Percentiles rank a stretch among this genome's conserved stretches.
These are phyloP conservation scores for Fraxinus baroniana DNA, from an alignment of 305 asterid genomes.

Conservation along the genomic window DNA sequence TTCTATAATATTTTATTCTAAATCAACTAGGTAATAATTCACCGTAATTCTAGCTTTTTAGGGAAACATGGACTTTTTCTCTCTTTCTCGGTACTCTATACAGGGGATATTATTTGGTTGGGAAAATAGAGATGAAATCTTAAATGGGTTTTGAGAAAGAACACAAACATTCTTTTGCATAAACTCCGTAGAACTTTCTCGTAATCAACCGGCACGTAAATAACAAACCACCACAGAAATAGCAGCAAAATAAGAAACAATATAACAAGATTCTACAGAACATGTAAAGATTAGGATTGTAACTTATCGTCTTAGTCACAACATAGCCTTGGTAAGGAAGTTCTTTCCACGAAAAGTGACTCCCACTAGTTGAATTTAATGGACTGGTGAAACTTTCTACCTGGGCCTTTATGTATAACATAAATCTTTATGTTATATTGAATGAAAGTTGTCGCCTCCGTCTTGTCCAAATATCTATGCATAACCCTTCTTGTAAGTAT, in stretches of 20 bases:
- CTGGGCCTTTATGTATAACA: neutral
- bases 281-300: neutral
- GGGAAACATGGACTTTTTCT: neutral
- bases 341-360: neutral
- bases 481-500: neutral
- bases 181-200: neutral
- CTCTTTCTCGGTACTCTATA: neutral
- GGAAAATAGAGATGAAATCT: neutral
- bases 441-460: neutral
- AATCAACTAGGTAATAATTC: neutral
- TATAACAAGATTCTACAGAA: neutral
- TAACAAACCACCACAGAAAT: neutral
- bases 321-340: neutral
- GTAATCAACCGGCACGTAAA: neutral
- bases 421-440: neutral
- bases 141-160: neutral
- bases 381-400: neutral
- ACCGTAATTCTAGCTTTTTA: neutral
- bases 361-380: neutral
- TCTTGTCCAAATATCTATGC: neutral
- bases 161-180: neutral
- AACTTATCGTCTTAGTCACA: neutral
- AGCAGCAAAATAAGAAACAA: neutral
- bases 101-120: neutral
- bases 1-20: neutral